phyloP scores from a whole-genome alignment of 1,139 yeast genomes.

The Blastobotrys indianensis region DNA sequence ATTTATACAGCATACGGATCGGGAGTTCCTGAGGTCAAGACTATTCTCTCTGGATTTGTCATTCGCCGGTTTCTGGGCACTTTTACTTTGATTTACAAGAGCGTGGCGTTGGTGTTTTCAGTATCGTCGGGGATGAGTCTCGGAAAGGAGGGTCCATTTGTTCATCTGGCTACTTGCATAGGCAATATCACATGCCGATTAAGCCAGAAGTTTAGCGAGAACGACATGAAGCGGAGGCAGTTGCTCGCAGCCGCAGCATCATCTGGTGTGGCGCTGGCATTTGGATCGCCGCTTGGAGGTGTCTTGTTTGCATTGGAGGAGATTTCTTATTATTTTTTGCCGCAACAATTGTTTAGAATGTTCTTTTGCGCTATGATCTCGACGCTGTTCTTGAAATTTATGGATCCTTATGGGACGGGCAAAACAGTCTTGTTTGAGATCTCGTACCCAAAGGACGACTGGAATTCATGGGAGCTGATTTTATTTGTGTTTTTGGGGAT shows the following conservation, averaged over 20 bases:
- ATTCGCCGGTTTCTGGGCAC: slow-evolving; percentile 49
- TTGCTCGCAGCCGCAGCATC: slow-evolving; percentile 59
- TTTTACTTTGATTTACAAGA: slow-evolving; percentile 48
- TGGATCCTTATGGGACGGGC: slow-evolving; percentile 61
- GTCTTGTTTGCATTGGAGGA: slow-evolving; percentile 62
- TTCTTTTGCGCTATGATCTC: slow-evolving; percentile 59
- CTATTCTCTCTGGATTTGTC: slow-evolving; percentile 31
- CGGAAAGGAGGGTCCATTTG: slow-evolving; percentile 72
- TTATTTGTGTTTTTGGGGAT: slow-evolving; percentile 48
- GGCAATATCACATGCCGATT: slow-evolving; percentile 54
- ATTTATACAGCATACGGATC: slow-evolving; percentile 56
- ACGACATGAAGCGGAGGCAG: slow-evolving; percentile 53
- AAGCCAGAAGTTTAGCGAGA: slow-evolving; percentile 45
- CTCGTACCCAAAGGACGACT: slow-evolving; percentile 45
- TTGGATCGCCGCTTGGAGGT: slow-evolving; percentile 67
- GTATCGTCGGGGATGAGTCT: slow-evolving; percentile 61
- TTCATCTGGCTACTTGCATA: slow-evolving; percentile 62
- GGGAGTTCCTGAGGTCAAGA: slow-evolving; percentile 58
- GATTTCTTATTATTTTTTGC: slow-evolving; percentile 54
- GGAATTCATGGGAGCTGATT: slow-evolving; percentile 47
- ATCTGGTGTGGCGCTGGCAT: slow-evolving; percentile 66
- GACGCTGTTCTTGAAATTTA: slow-evolving; percentile 49
- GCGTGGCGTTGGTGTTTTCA: slow-evolving; percentile 49
- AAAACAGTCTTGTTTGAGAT: slow-evolving; percentile 56
- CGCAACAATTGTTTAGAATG: slow-evolving; percentile 52